Evolutionary conservation across 805 yeast genomes (phyloP), one percentile per base, ranked within the genome.

Genomic region (Yamadazyma laniorum): DNA sequence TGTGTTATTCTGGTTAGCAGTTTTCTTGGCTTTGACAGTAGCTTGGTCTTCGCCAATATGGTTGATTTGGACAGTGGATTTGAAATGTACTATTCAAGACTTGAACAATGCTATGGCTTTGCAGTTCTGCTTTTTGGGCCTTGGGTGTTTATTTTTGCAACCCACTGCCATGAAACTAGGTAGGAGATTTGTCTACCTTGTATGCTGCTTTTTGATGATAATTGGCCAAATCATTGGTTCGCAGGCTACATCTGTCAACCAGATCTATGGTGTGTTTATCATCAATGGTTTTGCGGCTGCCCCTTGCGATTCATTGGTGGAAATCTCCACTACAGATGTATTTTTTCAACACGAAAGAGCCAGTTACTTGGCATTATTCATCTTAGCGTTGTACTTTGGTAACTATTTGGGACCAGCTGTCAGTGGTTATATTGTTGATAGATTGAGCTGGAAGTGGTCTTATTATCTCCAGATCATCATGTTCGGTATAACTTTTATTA

Each of bases 291-390:
- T 59, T 37, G 58, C 63, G 3, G 67, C 66, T 13, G 65, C 74
- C 16, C 66, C 72, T 3, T 63, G 67, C 8, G 74, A 70, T 44
- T 70, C 77, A 4, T 66, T 72, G 48, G 74, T 70, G 9, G 77
- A 68, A 40, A 58, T 70, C 6, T 61, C 73, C 14, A 55, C 74
- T 18, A 64, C 73, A 19, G 65, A 66, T 35, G 65, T 72, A 2
- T 71, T 70, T 48, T 72, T 68, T 50, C 66, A 66, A 36, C 76
- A 71, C 47, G 64, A 57, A 52, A 58, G 63, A 52, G 69, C 62
- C 33, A 66, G 51, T 29, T 63, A 44, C 41, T 61, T 52, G 46
- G 50, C 63, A 5, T 47, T 50, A 37, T 40, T 63, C 18, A 49
- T 71, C 5, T 58, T 72, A 39, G 72, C 74, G 2, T 53, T 71